A percentile compares a stretch with the other conserved stretches of the same genome.
Evolutionary conservation across 441 rosid species (phyloP).

Genomic region (Gossypium trilobum): DNA sequence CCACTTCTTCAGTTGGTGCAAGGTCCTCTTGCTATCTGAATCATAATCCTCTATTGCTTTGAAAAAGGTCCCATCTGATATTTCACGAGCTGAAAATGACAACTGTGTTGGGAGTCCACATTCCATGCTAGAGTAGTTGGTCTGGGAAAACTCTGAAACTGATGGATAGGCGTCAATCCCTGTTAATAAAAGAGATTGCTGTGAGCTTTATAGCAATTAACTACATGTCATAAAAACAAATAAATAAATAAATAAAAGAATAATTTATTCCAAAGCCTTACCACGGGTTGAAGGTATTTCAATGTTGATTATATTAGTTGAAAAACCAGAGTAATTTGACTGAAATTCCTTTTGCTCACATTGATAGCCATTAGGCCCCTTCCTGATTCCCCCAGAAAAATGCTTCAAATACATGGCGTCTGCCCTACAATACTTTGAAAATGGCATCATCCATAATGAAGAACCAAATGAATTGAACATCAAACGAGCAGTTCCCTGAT

Average conservation of each 20-base stretch:
- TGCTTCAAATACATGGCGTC: conserved; percentile 62
- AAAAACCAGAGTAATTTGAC: conserved; percentile 89
- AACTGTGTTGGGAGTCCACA: conserved; percentile 81
- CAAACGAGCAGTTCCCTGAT: conserved; percentile 92
- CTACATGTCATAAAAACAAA: conserved; percentile 10
- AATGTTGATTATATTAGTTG: conserved; percentile 81
- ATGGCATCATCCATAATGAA: conserved; percentile 84
- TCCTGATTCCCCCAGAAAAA: conserved; percentile 51
- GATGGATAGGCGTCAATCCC: conserved; percentile 65
- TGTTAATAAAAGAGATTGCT: conserved; percentile 24
- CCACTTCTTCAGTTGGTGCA: conserved; percentile 71
- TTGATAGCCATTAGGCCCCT: conserved; percentile 47
- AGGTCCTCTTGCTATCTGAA: conserved; percentile 77
- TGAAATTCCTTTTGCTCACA: conserved; percentile 72
- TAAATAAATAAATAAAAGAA: background rate
- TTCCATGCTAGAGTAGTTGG: conserved; percentile 68
- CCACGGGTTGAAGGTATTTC: conserved; percentile 80
- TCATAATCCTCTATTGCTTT: conserved; percentile 89
- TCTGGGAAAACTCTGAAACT: conserved; percentile 39
- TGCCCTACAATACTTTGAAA: conserved; percentile 73
- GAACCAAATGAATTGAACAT: conserved; percentile 84
- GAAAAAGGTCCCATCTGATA: conserved; percentile 91
- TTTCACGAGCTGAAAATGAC: conserved; percentile 93
- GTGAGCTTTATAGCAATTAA: conserved; percentile 16
- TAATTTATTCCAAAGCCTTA: conserved; percentile 25